phyloP scores from a whole-genome alignment of 345 rosid genomes.

The Populus nigra region DNA sequence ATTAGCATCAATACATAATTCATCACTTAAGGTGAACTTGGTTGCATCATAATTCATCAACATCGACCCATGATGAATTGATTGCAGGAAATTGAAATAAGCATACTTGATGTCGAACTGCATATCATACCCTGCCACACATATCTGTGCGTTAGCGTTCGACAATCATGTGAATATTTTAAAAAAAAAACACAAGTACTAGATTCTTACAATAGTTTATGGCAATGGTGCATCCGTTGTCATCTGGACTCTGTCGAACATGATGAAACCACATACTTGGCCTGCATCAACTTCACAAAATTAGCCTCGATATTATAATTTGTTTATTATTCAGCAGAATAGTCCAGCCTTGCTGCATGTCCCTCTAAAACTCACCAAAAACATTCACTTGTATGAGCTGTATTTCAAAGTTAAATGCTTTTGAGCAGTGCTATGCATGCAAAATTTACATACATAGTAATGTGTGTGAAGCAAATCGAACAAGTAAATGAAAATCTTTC shows the following conservation, averaged over 20 bases:
- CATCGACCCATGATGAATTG: constrained; percentile 36
- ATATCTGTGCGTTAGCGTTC: neutral
- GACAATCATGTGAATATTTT: neutral
- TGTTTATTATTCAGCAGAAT: neutral
- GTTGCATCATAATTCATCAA: constrained; percentile 12
- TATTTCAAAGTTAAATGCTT: too few relatives aligned
- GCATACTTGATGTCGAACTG: constrained; percentile 87
- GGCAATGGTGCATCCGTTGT: constrained; percentile 67
- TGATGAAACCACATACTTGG: constrained; percentile 99
- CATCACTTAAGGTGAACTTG: constrained; percentile 9
- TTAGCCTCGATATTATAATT: neutral
- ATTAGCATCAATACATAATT: neutral
- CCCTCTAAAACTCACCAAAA: neutral
- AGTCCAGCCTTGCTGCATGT: neutral
- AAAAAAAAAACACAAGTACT: neutral
- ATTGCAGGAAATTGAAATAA: constrained; percentile 78
- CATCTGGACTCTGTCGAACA: constrained; percentile 75
- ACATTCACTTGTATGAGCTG: neutral
- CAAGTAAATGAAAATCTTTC: constrained; percentile 19
- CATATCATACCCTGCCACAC: constrained; percentile 83
- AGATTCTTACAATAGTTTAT: constrained; percentile 70
- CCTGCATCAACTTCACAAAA: constrained; percentile 42
- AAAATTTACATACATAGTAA: too few relatives aligned
- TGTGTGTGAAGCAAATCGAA: neutral
- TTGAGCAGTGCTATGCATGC: too few relatives aligned